Evolutionary conservation across 345 rosid genomes (phyloP), one percentile per base, ranked within the genome.

Genomic region (Moricandia arvensis): DNA sequence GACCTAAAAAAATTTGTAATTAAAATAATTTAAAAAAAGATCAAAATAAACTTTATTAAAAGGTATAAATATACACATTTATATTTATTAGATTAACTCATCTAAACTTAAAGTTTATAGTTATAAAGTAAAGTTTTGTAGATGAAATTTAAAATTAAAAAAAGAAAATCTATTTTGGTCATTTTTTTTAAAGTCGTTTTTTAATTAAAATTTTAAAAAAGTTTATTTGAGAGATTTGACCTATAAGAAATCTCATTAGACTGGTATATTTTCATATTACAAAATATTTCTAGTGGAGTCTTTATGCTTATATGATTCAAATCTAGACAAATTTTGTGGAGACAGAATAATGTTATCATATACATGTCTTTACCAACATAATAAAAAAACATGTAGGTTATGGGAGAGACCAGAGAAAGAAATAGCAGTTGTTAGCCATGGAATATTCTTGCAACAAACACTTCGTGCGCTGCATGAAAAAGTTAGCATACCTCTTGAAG

Each of bases 321-420:
- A 29, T 9, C 12, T 21, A 35, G 41, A 57, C 51, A 45, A 45
- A 45, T 59, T 30, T 2, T 4, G 12, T 59, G 38, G 64, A 31
- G 24, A 8, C 17, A 45, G 53, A 17, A 17, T 17, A 17, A 17
- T 17, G 4, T 45, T 45, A 13, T 45, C 11, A 51, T 13, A 0
- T 51, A 51, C 58, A 6, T 49, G 55, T 15, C 21, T 8, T 51
- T 17, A 18, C 5, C 27, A 3, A 53, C 6, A 53, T 8, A 17
- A 55, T 10, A 5, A 57, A 5, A 57, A 9, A 21, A 55, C 27
- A 33, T 60, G 21, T 69, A 90, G 97, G 97, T 31, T 90, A 79
- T 85, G 90, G 87, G 83, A 90, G 38, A 79, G 96, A 12, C 84
- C 83, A 59, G 98, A 94, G 86, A 89, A 83, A 75, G 93, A 94